Percentiles rank a stretch among this genome's conserved stretches.
phyloP scores from a whole-genome alignment of 2,329 filamentous ascomycete species.

The Ceratocystis colombiana region DNA sequence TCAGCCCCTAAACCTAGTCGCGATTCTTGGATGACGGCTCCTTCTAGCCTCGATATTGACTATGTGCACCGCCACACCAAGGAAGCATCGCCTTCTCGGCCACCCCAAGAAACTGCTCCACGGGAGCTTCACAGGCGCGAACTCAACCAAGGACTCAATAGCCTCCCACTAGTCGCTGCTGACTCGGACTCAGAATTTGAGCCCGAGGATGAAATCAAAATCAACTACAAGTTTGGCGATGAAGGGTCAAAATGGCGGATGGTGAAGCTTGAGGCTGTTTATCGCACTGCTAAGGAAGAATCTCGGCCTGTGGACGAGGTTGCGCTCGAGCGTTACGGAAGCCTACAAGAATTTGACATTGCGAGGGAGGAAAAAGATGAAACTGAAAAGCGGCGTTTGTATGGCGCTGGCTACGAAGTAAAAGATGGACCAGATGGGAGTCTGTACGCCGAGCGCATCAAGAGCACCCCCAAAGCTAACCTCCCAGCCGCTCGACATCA shows the following conservation, averaged over 20 bases:
- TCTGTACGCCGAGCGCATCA: constrained; percentile 65
- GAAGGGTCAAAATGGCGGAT: constrained; percentile 88
- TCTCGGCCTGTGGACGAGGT: constrained; percentile 68
- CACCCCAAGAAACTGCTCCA: constrained; percentile 47
- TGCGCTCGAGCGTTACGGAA: constrained; percentile 71
- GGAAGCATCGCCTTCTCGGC: constrained; percentile 45
- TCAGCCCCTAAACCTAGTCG: constrained; percentile 39
- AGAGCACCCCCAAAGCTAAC: constrained; percentile 30
- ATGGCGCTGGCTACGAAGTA: constrained; percentile 73
- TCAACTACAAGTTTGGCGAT: constrained; percentile 82
- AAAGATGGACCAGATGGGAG: constrained; percentile 84
- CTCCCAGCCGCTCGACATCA: neutral
- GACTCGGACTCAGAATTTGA: constrained; percentile 47
- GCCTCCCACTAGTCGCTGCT: constrained; percentile 33
- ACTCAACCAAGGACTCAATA: constrained; percentile 57
- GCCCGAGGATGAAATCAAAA: constrained; percentile 39
- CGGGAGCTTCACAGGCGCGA: constrained; percentile 70
- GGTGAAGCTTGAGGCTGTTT: constrained; percentile 84
- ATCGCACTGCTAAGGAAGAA: constrained; percentile 64
- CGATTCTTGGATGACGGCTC: constrained; percentile 91
- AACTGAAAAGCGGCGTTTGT: constrained; percentile 68
- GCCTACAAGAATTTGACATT: constrained; percentile 76
- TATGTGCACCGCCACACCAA: constrained; percentile 57
- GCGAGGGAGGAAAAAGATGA: constrained; percentile 90
- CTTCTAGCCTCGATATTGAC: constrained; percentile 71